phyloP scores from a whole-genome alignment of 352 stramenopile genomes.

The Globisporangium sylvaticum region DNA sequence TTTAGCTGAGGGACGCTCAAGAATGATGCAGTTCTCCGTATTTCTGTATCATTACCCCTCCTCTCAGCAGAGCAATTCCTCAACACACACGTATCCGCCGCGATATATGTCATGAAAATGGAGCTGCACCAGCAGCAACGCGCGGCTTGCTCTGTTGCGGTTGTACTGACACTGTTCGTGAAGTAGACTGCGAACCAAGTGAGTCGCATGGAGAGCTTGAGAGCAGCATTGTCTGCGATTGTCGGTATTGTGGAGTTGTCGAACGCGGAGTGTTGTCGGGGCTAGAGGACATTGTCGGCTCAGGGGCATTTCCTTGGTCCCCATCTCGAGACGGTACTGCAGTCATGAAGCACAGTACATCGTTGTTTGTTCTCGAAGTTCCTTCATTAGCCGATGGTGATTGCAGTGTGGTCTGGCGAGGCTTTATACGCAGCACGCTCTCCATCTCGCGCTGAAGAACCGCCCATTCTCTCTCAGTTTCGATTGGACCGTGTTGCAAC shows the following conservation, averaged over 20 bases:
- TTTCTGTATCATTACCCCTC: too few species aligned
- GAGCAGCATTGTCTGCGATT: not conserved
- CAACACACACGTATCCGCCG: too few species aligned
- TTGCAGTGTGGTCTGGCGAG: not conserved
- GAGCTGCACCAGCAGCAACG: not conserved
- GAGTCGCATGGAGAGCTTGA: not conserved
- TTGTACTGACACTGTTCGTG: not conserved
- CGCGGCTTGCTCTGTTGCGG: not conserved
- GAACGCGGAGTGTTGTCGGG: not conserved
- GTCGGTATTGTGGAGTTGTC: not conserved
- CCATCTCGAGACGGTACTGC: not conserved
- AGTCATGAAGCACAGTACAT: constrained; percentile 28
- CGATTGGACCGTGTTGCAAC: not conserved
- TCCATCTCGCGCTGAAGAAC: constrained; percentile 16
- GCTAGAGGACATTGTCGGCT: not conserved
- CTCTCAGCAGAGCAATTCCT: too few species aligned
- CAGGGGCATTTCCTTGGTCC: not conserved
- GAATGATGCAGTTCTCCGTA: too few species aligned
- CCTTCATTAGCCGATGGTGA: not conserved
- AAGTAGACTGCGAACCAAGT: not conserved
- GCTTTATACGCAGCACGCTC: constrained; percentile 9
- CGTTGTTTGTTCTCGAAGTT: not conserved
- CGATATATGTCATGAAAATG: too few species aligned
- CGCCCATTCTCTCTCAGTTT: constrained; percentile 1
- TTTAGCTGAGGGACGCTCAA: too few species aligned